phyloP scores from a whole-genome alignment of 2,329 filamentous ascomycete species.

The Phyllosticta ampelicida region DNA sequence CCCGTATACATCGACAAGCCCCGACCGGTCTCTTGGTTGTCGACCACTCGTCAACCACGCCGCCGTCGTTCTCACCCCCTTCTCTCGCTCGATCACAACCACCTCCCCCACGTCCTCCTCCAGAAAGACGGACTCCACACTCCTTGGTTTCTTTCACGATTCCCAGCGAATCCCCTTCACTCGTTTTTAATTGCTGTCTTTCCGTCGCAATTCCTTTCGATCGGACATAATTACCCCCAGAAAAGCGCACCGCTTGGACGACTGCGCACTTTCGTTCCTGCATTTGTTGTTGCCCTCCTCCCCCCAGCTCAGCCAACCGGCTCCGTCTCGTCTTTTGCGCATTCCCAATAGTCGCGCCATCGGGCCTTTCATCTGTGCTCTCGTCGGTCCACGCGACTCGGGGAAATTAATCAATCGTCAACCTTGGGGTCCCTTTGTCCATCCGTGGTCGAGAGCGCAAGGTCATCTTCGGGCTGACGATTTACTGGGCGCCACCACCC shows the following conservation, averaged over 20 bases:
- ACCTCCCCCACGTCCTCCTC: slow-evolving; percentile 1
- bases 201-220: slow-evolving; percentile 13
- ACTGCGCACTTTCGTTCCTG: slow-evolving; percentile 10
- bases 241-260: slow-evolving; percentile 13
- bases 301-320: background rate
- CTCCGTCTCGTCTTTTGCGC: background rate
- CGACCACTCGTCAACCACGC: slow-evolving; percentile 22
- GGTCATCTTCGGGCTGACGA: background rate
- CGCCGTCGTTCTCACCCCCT: slow-evolving; percentile 13
- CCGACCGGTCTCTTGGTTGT: slow-evolving; percentile 23
- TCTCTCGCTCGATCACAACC: background rate
- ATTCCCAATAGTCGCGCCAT: background rate
- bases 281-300: background rate
- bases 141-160: slow-evolving; percentile 23
- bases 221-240: slow-evolving; percentile 9
- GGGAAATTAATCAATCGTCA: slow-evolving; percentile 2
- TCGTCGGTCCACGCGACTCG: background rate
- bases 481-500: slow-evolving; percentile 5
- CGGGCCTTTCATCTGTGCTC: background rate
- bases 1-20: slow-evolving; percentile 21
- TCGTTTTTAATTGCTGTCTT: slow-evolving; percentile 17
- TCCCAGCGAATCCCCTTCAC: slow-evolving; percentile 24
- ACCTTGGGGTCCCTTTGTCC: slow-evolving; percentile 6
- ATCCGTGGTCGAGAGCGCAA: slow-evolving; percentile 2
- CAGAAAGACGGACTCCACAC: slow-evolving; percentile 18